Percentiles rank a stretch among this genome's conserved stretches.
Conservation (phyloP, 148 eudicot species). For the Amaranthus hypochondriacus region DNA sequence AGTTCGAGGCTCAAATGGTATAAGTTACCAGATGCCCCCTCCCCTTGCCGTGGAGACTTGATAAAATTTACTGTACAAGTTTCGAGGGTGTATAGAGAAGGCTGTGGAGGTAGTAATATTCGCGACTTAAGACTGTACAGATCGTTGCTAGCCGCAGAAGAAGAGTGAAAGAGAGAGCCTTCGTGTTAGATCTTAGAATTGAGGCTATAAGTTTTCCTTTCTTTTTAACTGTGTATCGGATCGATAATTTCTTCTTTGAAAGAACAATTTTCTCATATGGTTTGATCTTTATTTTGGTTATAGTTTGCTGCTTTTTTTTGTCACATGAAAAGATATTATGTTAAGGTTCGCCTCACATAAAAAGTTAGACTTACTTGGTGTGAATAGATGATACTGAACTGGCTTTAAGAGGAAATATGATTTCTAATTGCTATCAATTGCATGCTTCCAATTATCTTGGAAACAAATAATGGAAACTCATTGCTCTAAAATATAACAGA, state of each 20-base stretch:
- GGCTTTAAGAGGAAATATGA: too few relatives aligned
- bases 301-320: too few relatives aligned
- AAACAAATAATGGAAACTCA: too few relatives aligned
- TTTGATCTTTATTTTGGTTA: too few relatives aligned
- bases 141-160: constrained; percentile 39
- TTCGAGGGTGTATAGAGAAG: constrained; percentile 35
- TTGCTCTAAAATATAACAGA: too few relatives aligned
- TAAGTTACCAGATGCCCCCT: constrained; percentile 1
- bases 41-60: constrained; percentile 31
- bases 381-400: too few relatives aligned
- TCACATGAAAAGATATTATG: too few relatives aligned
- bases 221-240: constrained; percentile 23
- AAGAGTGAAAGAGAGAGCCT: constrained; percentile 34
- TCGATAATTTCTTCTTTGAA: constrained; percentile 26
- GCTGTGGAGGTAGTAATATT: constrained; percentile 29
- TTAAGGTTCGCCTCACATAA: too few relatives aligned
- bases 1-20: background rate
- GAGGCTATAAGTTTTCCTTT: constrained; percentile 40
- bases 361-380: too few relatives aligned
- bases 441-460: too few relatives aligned
- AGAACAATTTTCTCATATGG: constrained; percentile 24
- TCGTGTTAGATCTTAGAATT: constrained; percentile 23
- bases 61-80: constrained; percentile 31
- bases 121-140: constrained; percentile 44
- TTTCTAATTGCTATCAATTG: too few relatives aligned